phyloP scores from a whole-genome alignment of 208 protist species.

The Leishmania aethiopica region DNA sequence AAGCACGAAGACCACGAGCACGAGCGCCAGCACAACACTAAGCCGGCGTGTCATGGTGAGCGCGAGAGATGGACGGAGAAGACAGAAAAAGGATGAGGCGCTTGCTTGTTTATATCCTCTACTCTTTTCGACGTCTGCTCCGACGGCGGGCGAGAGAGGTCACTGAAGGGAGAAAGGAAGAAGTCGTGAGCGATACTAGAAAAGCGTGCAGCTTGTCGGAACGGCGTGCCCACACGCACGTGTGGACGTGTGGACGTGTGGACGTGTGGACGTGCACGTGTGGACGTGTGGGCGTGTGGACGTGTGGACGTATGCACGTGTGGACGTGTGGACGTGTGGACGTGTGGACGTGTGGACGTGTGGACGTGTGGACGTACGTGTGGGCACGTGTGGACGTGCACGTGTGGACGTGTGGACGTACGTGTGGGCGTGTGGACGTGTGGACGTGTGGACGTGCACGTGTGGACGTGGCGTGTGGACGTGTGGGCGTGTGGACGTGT shows the following conservation, averaged over 20 bases:
- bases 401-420: no score
- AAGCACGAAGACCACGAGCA: constrained; percentile 20
- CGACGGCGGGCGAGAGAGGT: not conserved
- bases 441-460: no score
- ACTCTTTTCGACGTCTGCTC: not conserved
- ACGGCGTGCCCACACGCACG: not conserved
- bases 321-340: no score
- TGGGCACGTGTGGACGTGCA: no score
- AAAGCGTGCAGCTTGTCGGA: not conserved
- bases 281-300: no score
- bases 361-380: no score
- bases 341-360: no score
- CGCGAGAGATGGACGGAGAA: not conserved
- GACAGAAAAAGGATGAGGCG: not conserved
- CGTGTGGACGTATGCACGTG: no score
- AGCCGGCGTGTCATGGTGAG: not conserved
- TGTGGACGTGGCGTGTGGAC: no score
- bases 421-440: no score
- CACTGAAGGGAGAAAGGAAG: not conserved
- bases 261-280: no score
- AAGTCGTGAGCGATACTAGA: not conserved
- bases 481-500: not conserved
- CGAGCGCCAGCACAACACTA: constrained; percentile 6
- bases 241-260: not conserved
- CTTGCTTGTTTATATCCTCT: not conserved